Evolutionary conservation across 768 basidiomycete species (phyloP).

Genomic region (Agaricus sinodeliciosus): DNA sequence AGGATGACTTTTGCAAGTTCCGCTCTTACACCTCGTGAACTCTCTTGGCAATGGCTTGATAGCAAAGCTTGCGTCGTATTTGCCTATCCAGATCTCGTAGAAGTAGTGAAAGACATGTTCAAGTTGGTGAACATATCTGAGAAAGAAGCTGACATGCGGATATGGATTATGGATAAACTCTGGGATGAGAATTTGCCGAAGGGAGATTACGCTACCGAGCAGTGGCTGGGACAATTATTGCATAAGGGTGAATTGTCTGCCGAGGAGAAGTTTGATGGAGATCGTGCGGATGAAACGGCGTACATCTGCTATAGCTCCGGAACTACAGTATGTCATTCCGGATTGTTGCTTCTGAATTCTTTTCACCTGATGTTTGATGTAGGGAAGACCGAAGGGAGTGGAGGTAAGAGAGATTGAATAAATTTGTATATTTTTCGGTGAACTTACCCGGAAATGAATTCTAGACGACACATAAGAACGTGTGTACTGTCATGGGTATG

Average conservation of each 20-base stretch:
- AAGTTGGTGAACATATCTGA: slow-evolving; percentile 8
- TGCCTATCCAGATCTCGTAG: slow-evolving; percentile 7
- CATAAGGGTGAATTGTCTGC: slow-evolving; percentile 7
- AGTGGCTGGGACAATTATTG: slow-evolving; percentile 15
- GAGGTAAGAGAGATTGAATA: slow-evolving; percentile 7
- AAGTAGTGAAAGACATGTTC: slow-evolving; percentile 17
- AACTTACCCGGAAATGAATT: background rate
- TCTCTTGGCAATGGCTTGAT: slow-evolving; percentile 13
- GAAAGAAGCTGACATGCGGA: slow-evolving; percentile 12
- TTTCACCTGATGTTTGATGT: background rate
- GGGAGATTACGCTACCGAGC: slow-evolving; percentile 3
- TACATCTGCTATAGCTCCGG: slow-evolving; percentile 31
- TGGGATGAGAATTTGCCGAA: slow-evolving; percentile 4
- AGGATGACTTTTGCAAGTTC: slow-evolving; percentile 12
- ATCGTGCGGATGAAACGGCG: slow-evolving; percentile 15
- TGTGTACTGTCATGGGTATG: slow-evolving; percentile 39
- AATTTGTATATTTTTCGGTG: background rate
- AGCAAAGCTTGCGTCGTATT: slow-evolving; percentile 12
- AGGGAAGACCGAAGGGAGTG: slow-evolving; percentile 48
- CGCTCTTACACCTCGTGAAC: slow-evolving; percentile 11
- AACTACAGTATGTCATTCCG: slow-evolving; percentile 31
- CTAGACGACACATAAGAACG: slow-evolving; percentile 44
- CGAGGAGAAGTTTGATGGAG: slow-evolving; percentile 19
- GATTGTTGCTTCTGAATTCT: background rate
- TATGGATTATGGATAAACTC: slow-evolving; percentile 14